Base-by-base conservation (phyloP, 768 basidiomycete species). In the Cyclocybe aegerita region DNA sequence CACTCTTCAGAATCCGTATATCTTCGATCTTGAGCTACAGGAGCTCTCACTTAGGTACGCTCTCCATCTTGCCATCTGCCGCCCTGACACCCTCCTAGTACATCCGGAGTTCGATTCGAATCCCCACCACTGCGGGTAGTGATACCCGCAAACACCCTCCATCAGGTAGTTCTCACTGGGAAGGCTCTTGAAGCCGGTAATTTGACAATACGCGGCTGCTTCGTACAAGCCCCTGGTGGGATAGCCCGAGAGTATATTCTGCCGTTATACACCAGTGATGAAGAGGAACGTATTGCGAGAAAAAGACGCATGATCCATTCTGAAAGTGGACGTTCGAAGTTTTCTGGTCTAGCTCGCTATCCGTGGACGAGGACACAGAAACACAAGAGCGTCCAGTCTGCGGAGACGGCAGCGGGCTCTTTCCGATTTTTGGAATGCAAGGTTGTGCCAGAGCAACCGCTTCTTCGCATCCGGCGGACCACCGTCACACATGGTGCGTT, bases 401-500 rank as follows among this genome's bases (percentile, higher is more conserved):
- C 53, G 52, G 65, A 49, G 60, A 62, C 53, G 46, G 62, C 61
- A 53, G 68, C 55, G 40, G 53, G 57, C 17, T 49, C 67, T 41
- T 63, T 75, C 35, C 75, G 70, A 55, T 95, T 88, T 62, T 64
- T 95, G 60, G 84, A 94, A 61, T 95, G 88, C 66, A 74, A 78
- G 34, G 91, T 98, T 14, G 82, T 96, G 14, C 85, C 88, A 1
- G 86, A 92, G 59, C 91, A 94, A 61, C 97, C 97, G 7, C 67
- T 94, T 31, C 72, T 98, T 48, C 82, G 92, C 54, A 87, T 99
- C 64, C 79, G 90, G 48, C 76, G 90, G 62, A 90, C 88, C 11
- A 92, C 90, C n/a, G 71, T 97, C 15, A 95, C 90, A 1, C 93
- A 97, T 58, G 93, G 93, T 1, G 93, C 95, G 0, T 72, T 98